Evolutionary conservation across 1,139 yeast species (phyloP).

Genomic region (Lodderomyces beijingensis): DNA sequence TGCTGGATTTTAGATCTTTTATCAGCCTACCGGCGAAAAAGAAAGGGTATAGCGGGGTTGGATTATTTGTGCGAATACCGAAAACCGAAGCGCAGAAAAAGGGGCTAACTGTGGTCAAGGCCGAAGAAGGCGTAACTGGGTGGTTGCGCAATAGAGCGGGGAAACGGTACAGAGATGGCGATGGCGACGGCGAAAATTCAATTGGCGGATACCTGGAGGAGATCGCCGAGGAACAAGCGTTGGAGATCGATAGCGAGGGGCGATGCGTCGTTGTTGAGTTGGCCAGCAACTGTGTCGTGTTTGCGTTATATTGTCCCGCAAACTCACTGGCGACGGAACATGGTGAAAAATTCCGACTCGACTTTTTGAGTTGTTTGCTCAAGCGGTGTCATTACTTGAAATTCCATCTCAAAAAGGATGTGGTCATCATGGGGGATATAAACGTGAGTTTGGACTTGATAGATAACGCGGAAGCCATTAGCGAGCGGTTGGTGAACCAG

Average conservation of each 20-base stretch:
- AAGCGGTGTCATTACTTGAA: constrained; percentile 54
- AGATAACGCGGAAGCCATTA: constrained; percentile 74
- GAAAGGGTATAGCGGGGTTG: constrained; percentile 92
- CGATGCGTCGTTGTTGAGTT: constrained; percentile 74
- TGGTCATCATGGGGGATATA: constrained; percentile 82
- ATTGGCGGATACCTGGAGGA: constrained; percentile 81
- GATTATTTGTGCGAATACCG: constrained; percentile 66
- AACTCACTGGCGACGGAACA: constrained; percentile 70
- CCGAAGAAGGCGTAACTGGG: constrained; percentile 93
- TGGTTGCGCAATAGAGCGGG: constrained; percentile 27
- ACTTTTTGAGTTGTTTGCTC: constrained; percentile 56
- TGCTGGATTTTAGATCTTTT: constrained; percentile 58
- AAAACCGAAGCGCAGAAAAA: constrained; percentile 17
- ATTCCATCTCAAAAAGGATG: constrained; percentile 50
- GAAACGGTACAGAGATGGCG: constrained; percentile 20
- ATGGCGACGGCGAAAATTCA: constrained; percentile 13
- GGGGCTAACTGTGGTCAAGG: constrained; percentile 53
- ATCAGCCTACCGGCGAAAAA: constrained; percentile 61
- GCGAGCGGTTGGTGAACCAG: constrained; percentile 31
- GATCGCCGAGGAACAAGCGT: constrained; percentile 33
- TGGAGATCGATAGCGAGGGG: constrained; percentile 75
- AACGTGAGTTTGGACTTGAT: constrained; percentile 76
- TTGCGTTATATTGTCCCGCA: constrained; percentile 90
- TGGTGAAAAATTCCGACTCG: constrained; percentile 58
- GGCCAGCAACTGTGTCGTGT: constrained; percentile 55